Base-by-base conservation (phyloP, 148 eudicot species). In the Nepenthes mirabilis region DNA sequence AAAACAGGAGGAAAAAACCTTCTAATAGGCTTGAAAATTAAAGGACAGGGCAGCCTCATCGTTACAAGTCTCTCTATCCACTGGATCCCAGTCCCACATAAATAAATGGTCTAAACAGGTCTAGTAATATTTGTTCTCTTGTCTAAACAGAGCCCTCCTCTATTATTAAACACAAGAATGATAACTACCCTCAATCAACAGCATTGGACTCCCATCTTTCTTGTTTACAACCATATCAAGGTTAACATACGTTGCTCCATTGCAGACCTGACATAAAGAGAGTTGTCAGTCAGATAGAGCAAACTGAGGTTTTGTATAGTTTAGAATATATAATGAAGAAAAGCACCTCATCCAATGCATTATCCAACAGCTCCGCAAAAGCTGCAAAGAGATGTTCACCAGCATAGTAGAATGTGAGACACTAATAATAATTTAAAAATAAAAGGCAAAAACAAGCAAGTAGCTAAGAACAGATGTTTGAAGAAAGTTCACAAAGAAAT, bases 351-450 rank as follows among this genome's bases (percentile, higher is more conserved):
- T 91, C 98, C 71, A 91, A 62, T 36, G 98, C 62, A 69, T 91
- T 91, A 73, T 91, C 98, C 66, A 91, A 61, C 65, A 91, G 90
- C 72, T 91, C 98, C 3, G 98, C 98, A 74, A 91, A 85, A 59
- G 96, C 97, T 91, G 78, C 75, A 72, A 5, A 23, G 23, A 23
- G 23, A 23, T 23, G 23, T 23, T 23, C 23, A 23, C 23, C 23
- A 23, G 23, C 23, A 23, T 23, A 23, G 23, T 23, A 23, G 23
- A 23, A 23, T 23, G 23, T 23, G 0, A 23, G 23, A 50, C 8
- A 35, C 13, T 37, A 59, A 12, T 35, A 62, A 12, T 64, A 13
- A 60, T 58, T 52, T 9, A 57, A 7, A 50, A 3, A 23, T 23
- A 23, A 0, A 23, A 23, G 23, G 23, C 23, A 23, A 23, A 23